Evolutionary conservation across 2,329 filamentous ascomycete genomes (phyloP).

Genomic region (Penicillium decumbens): DNA sequence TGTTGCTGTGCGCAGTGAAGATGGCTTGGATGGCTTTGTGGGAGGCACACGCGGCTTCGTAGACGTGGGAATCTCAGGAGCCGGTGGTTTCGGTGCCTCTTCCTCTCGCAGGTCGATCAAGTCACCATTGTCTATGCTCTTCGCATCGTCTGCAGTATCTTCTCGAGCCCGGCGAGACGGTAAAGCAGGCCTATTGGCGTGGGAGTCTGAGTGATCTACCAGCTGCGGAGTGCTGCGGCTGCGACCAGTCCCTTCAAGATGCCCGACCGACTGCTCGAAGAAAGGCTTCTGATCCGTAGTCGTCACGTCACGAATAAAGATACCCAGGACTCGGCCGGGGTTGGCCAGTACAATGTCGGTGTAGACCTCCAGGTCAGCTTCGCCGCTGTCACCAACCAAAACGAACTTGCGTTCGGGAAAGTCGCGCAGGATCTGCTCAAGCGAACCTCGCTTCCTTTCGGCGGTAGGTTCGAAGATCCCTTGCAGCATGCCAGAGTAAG

Average conservation of each 20-base stretch:
- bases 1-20: conserved; percentile 36
- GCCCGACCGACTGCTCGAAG: conserved; percentile 63
- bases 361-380: conserved; percentile 95
- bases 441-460: conserved; percentile 82
- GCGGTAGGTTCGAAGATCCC: conserved; percentile 97
- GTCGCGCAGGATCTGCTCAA: conserved; percentile 80
- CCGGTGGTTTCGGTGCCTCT: conserved; percentile 13
- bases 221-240: conserved; percentile 26
- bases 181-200: conserved; percentile 34
- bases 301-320: conserved; percentile 95
- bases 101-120: conserved; percentile 42
- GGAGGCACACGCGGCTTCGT: conserved; percentile 31
- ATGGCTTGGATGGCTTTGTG: conserved; percentile 45
- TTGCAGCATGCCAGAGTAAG: conserved; percentile 94
- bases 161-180: conserved; percentile 37
- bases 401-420: conserved; percentile 88
- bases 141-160: conserved; percentile 17
- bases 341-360: conserved; percentile 85
- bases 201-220: conserved; percentile 25
- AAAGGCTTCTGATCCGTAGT: conserved; percentile 69
- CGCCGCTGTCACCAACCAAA: conserved; percentile 89
- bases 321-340: conserved; percentile 73
- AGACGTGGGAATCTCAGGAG: conserved; percentile 15
- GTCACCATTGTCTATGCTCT: conserved; percentile 29
- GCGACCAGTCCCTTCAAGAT: conserved; percentile 24